Evolutionary conservation across 192 early-diverging fungal species (phyloP), one percentile per base, ranked within the genome.

Genomic region (Coemansia sp.): DNA sequence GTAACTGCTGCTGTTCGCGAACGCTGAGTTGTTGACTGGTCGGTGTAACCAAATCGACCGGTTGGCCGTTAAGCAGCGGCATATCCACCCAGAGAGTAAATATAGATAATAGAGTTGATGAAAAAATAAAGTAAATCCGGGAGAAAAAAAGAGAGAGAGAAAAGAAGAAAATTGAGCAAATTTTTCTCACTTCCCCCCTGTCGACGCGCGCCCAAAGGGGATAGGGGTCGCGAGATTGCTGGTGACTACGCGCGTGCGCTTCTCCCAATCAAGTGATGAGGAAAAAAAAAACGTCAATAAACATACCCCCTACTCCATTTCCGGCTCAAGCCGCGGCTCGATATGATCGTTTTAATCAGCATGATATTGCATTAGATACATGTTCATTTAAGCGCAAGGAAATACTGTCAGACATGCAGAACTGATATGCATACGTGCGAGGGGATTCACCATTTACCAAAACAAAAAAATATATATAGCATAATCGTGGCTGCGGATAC

Each of bases 61-160:
- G 49, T 40, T 47, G 37, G 1, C 78, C 78, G 40, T 81, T 22
- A 39, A 71, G 57, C 35, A 81, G 69, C 42, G 78, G 78, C 78
- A 80, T 80, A n/a, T n/a, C 29, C 22, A 31, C 17, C 31, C n/a
- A 19, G 40, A 25, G 24, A 54, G 19, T 38, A 69, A 42, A 64
- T 47, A 59, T 43, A 67, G 25, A 40, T 43, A 60, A 25, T 32
- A 32, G 19, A 59, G 17, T 31, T 7, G 32, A 35, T 35, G 32
- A n/a, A 43, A 65, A 73, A 59, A 39, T 14, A 51, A 35, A 60
- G 32, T 19, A 47, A 37, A 14, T 22, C 7, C 20, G 31, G 25
- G 5, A 5, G 9, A 37, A 17, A 24, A 35, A 43, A 24, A 39
- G 5, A 5, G 9, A 37, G n/a, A 24, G 22, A 43, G 36, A 39